These are phyloP conservation scores for Aquilaria sinensis DNA, from an alignment of 345 rosid species.

Conservation along the genomic window DNA sequence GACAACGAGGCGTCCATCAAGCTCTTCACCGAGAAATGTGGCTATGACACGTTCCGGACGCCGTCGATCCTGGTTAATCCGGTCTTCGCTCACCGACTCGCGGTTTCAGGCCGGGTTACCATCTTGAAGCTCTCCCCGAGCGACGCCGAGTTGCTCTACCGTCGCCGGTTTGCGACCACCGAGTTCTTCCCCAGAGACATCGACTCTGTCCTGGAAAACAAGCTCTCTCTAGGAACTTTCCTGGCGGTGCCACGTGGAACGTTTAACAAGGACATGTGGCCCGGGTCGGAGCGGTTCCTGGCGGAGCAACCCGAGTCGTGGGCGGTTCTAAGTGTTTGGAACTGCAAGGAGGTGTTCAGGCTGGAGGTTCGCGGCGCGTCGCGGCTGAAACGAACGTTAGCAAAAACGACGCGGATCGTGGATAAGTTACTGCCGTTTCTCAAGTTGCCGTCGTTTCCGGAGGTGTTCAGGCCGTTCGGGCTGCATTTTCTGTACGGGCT, in stretches of 20 bases:
- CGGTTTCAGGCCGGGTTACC: slow-evolving; percentile 39
- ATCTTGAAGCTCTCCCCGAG: slow-evolving; percentile 37
- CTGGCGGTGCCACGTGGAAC: slow-evolving; percentile 67
- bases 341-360: slow-evolving; percentile 65
- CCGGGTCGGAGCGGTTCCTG: slow-evolving; percentile 52
- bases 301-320: slow-evolving; percentile 78
- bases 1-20: slow-evolving; percentile 84
- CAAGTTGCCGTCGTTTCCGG: slow-evolving; percentile 78
- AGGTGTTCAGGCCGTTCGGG: slow-evolving; percentile 75
- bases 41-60: slow-evolving; percentile 87
- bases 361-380: slow-evolving; percentile 83
- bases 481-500: slow-evolving; percentile 81
- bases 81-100: slow-evolving; percentile 68
- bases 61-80: slow-evolving; percentile 88
- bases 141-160: slow-evolving; percentile 77
- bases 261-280: slow-evolving; percentile 30
- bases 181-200: slow-evolving; percentile 97
- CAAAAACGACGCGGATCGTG: slow-evolving; percentile 52
- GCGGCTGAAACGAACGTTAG: slow-evolving; percentile 40
- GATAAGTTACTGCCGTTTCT: slow-evolving; percentile 74
- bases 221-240: slow-evolving; percentile 69
- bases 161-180: slow-evolving; percentile 65
- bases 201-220: slow-evolving; percentile 72
- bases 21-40: slow-evolving; percentile 86
- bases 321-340: slow-evolving; percentile 89